phyloP scores from a whole-genome alignment of 139 green algal genomes.

The Chlorella sp. region DNA sequence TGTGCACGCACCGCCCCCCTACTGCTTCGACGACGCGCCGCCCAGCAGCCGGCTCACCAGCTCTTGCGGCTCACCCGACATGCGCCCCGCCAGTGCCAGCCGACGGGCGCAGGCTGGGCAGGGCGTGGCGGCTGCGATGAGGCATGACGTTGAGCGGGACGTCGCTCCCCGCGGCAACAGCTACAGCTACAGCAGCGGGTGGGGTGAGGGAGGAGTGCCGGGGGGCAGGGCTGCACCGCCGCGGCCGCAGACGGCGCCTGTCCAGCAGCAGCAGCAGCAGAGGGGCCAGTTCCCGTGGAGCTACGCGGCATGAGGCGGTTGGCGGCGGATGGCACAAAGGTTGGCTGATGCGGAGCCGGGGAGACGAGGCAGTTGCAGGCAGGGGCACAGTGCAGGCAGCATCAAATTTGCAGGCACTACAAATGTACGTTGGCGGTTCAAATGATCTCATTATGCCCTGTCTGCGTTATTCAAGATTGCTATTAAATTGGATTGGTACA shows the following conservation, averaged over 20 bases:
- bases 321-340: no score
- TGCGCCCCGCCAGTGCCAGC: background rate
- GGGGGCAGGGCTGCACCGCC: background rate
- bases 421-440: no score
- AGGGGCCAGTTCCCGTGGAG: slow-evolving; percentile 25
- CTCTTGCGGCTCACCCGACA: background rate
- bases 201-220: background rate
- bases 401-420: no score
- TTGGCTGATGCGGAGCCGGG: no score
- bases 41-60: background rate
- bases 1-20: background rate
- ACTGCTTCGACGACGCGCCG: background rate
- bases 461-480: no score
- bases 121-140: slow-evolving; percentile 3
- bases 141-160: background rate
- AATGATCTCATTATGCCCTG: no score
- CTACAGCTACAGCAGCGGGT: background rate
- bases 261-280: slow-evolving; percentile 10
- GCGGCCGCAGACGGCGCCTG: slow-evolving; percentile 10
- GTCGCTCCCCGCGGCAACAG: background rate
- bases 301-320: background rate
- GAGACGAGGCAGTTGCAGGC: background rate
- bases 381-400: background rate
- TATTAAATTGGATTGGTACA: no score
- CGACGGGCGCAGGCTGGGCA: slow-evolving; percentile 2